A percentile compares a stretch with the other conserved stretches of the same genome.
Conservation (phyloP, 495 filamentous ascomycete species). For the Aspergillus coremiiformis region DNA sequence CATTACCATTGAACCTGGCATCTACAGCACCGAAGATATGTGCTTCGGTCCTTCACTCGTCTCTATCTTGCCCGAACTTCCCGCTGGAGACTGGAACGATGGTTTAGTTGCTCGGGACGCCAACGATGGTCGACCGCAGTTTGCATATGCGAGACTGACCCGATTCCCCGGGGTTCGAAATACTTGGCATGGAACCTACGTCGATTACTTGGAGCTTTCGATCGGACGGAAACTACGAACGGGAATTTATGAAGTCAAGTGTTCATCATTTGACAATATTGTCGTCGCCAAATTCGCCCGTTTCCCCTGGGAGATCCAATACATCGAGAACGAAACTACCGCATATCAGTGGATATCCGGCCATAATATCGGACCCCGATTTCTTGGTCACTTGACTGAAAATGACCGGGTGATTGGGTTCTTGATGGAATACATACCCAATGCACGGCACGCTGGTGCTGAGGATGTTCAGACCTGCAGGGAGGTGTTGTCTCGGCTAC, state of each 20-base stretch:
- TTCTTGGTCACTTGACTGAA: constrained; percentile 41
- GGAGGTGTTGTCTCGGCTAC: constrained; percentile 23
- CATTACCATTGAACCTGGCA: constrained; percentile 26
- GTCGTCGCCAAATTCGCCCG: constrained; percentile 34
- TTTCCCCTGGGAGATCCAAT: constrained; percentile 34
- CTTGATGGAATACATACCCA: constrained; percentile 29
- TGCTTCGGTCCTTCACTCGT: constrained; percentile 25
- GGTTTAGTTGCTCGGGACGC: constrained; percentile 13
- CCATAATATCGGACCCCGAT: constrained; percentile 29
- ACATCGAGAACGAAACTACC: constrained; percentile 33
- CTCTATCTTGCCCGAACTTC: constrained; percentile 14
- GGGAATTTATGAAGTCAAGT: constrained; percentile 20
- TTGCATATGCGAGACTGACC: constrained; percentile 11
- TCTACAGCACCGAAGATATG: constrained; percentile 26
- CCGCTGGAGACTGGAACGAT: constrained; percentile 23
- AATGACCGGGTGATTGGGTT: constrained; percentile 40
- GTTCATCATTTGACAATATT: constrained; percentile 16
- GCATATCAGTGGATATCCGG: constrained; percentile 36
- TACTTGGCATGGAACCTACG: constrained; percentile 17
- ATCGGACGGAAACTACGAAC: constrained; percentile 15
- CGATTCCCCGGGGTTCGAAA: constrained; percentile 15
- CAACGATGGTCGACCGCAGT: constrained; percentile 14
- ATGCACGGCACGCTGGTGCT: constrained; percentile 21
- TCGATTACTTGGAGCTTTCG: constrained; percentile 19
- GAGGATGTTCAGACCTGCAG: constrained; percentile 28